Base-by-base conservation (phyloP, 345 rosid genomes). In the Alliaria petiolata region DNA sequence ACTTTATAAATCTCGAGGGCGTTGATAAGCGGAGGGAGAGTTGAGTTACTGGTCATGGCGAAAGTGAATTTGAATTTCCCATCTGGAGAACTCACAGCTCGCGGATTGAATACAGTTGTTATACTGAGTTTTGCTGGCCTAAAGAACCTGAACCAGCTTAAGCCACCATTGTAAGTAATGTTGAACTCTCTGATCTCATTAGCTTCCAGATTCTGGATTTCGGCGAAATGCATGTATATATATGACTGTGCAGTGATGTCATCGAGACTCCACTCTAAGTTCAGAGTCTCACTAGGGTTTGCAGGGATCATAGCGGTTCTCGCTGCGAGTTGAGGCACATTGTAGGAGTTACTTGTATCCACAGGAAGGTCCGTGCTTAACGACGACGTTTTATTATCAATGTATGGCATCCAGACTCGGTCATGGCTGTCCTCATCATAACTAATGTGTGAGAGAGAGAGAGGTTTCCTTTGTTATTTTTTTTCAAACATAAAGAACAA, bases 151-250 rank as follows among this genome's bases (percentile, higher is more conserved):
- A 11, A 38, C 69, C 67, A 79, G 19, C 8, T 8, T 7, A 6
- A 2, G 7, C 72, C 76, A 26, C 78, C 67, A 8, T 36, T 40
- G 42, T 25, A 2, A 61, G 49, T 50, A 36, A 79, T 74, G 58
- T 49, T 74, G 42, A 81, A 53, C 53, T 47, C 43, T n/a, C 84
- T 61, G 3, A 44, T 49, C 40, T 84, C 73, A 20, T 69, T 75
- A 17, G 49, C 45, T 19, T 22, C 16, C 1, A 49, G 66, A 42
- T 55, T 2, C 40, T 30, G 38, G 16, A 79, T 39, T 61, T 81
- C 83, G 14, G 82, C 75, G 6, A 83, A 83, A 58, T 81, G 83
- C 75, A 82, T 47, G 67, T 65, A 79, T 14, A 66, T 22, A 60
- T 73, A 78, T 14, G 78, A 40, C 15, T 46, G 39, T 7, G 11